Base-by-base conservation (phyloP, 139 green algal species). In the Microglena sp. region DNA sequence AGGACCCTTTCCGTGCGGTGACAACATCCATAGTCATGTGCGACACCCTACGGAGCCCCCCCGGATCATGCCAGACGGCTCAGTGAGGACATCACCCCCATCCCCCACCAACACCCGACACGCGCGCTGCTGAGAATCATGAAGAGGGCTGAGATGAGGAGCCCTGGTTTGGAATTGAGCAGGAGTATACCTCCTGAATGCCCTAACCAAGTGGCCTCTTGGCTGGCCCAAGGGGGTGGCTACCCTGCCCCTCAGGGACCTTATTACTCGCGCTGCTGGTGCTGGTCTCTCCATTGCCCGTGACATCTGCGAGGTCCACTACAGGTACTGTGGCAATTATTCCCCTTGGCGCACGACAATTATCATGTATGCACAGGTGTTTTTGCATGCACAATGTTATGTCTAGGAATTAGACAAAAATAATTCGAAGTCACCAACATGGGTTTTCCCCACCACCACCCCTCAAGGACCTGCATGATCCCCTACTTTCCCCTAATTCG, bases 1-100 rank as follows among this genome's bases (percentile, higher is more conserved):
- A n/a, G n/a, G n/a, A n/a, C n/a, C n/a, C n/a, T n/a, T n/a, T n/a
- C n/a, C n/a, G n/a, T n/a, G n/a, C n/a, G n/a, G 90, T 15, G 81
- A 95, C 69, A 95, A 97, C 88, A 93, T 97, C 70, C 75, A n/a
- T 95, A 22, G 91, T 97, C 21, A 88, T 98, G 88, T 95, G 87
- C 70, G 93, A 98, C 73, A 71, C 71, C 33, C 96, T 97, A 62
- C n/a, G n/a, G 89, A 92, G 71, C 92, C 92, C 1, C 86, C 88
- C 6, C 70, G 80, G 18, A 61, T 84, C 22, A 66, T 68, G 21
- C 56, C 78, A 21, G 86, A 93, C 60, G 86, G 84, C 77, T 85
- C 77, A 21, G 43, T 91, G 45, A 69, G 62, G 15, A 54, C 61
- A 6, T 67, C 68, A 32, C 84, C 79, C 66, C 77, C 92, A 43